Evolutionary conservation across 345 rosid species (phyloP).

Genomic region (Gossypium raimondii): DNA sequence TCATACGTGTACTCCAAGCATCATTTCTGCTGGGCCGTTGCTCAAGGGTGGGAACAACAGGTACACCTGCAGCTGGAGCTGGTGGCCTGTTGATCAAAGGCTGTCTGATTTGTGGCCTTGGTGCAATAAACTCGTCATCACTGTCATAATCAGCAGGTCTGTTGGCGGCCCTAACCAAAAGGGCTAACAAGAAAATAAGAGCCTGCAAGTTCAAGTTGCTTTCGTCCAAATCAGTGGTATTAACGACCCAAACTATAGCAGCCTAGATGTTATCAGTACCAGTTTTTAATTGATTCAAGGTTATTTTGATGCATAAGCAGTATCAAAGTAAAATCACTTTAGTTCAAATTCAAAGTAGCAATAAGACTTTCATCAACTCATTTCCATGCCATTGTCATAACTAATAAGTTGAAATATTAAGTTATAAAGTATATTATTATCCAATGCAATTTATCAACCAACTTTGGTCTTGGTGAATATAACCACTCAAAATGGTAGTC

Average conservation of each 20-base stretch:
- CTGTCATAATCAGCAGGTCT: constrained; percentile 86
- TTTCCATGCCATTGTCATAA: neutral
- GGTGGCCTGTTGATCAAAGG: constrained; percentile 76
- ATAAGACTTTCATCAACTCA: constrained; percentile 8
- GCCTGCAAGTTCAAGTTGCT: constrained; percentile 48
- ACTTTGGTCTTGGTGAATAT: neutral
- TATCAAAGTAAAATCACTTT: neutral
- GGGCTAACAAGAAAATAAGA: constrained; percentile 71
- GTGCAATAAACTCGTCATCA: constrained; percentile 73
- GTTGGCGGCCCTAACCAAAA: constrained; percentile 75
- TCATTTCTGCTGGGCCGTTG: constrained; percentile 92
- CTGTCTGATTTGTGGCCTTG: constrained; percentile 72
- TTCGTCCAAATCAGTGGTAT: constrained; percentile 1
- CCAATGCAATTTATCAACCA: neutral
- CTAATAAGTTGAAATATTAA: neutral
- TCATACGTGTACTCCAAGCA: constrained; percentile 98
- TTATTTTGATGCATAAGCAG: neutral
- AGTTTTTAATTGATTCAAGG: neutral
- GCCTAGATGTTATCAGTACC: neutral
- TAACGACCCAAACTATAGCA: neutral
- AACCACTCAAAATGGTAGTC: neutral
- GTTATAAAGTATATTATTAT: neutral
- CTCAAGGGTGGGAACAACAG: constrained; percentile 72
- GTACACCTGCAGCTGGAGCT: constrained; percentile 67
- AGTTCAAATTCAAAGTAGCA: neutral